These are phyloP conservation scores for Eustoma russellianum DNA, from an alignment of 257 asterid genomes.

Conservation along the genomic window DNA sequence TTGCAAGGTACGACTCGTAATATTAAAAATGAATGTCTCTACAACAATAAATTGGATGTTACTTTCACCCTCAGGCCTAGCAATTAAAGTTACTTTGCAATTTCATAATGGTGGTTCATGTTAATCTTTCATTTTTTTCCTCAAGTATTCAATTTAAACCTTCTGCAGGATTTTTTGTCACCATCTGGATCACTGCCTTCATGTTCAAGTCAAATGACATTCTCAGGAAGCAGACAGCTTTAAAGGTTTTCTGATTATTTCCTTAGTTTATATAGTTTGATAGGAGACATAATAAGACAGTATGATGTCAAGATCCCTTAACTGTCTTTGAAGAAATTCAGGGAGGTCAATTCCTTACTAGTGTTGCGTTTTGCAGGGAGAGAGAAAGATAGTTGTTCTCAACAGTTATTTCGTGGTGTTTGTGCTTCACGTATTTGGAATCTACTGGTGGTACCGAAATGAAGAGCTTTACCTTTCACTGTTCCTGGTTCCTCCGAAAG, in stretches of 20 bases:
- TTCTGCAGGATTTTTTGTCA: slow-evolving; percentile 61
- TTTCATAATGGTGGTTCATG: background rate
- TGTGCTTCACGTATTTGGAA: slow-evolving; percentile 53
- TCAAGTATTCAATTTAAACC: background rate
- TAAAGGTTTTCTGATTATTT: slow-evolving; percentile 41
- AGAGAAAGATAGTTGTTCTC: slow-evolving; percentile 61
- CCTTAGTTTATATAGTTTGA: too few relatives aligned
- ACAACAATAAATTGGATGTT: background rate
- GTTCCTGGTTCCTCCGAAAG: slow-evolving; percentile 74
- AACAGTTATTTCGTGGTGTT: slow-evolving; percentile 45
- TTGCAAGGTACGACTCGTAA: slow-evolving; percentile 66
- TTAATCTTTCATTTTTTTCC: background rate
- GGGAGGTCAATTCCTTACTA: background rate
- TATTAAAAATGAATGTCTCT: background rate
- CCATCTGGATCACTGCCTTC: slow-evolving; percentile 67
- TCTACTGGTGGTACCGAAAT: slow-evolving; percentile 74
- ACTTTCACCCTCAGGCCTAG: too few relatives aligned
- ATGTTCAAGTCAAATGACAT: slow-evolving; percentile 84
- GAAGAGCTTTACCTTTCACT: slow-evolving; percentile 64
- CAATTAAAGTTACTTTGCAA: too few relatives aligned
- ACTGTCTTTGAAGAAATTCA: background rate
- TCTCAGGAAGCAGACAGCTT: slow-evolving; percentile 86
- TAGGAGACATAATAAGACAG: background rate
- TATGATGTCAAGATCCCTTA: background rate
- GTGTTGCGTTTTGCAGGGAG: slow-evolving; percentile 56